Percentiles rank a stretch among this genome's conserved stretches.
These are phyloP conservation scores for Petunia hybrid DNA, from an alignment of 305 asterid species.

Conservation along the genomic window DNA sequence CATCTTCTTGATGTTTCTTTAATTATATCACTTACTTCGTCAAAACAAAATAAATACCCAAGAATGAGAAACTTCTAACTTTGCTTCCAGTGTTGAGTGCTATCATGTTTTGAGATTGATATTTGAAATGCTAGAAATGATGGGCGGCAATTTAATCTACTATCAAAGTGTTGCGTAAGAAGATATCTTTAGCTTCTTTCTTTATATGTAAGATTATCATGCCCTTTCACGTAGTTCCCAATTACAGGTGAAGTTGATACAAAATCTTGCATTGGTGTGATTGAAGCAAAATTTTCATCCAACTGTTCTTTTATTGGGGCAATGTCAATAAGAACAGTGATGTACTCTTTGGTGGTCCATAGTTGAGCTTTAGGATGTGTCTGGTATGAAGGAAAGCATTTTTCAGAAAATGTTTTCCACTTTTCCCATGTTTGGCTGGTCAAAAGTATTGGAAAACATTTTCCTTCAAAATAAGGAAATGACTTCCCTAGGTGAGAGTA, in stretches of 20 bases:
- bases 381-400: too few relatives aligned
- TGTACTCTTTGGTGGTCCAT: slow-evolving; percentile 17
- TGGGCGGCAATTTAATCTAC: slow-evolving; percentile 9
- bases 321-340: neutral
- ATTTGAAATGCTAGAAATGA: slow-evolving; percentile 18
- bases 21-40: too few relatives aligned
- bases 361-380: neutral
- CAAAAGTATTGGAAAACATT: too few relatives aligned
- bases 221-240: neutral
- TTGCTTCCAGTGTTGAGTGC: slow-evolving; percentile 3
- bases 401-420: too few relatives aligned
- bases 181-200: neutral
- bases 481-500: too few relatives aligned
- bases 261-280: neutral
- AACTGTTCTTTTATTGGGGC: neutral
- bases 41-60: too few relatives aligned
- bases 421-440: too few relatives aligned
- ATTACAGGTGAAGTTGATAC: slow-evolving; percentile 20
- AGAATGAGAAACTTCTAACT: neutral
- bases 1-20: too few relatives aligned
- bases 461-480: too few relatives aligned
- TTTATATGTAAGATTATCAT: neutral
- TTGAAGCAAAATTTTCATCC: slow-evolving; percentile 12
- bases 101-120: neutral
- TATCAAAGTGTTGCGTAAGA: neutral